Base-by-base conservation (phyloP, 148 eudicot species). In the Vaccinium corymbosum region DNA sequence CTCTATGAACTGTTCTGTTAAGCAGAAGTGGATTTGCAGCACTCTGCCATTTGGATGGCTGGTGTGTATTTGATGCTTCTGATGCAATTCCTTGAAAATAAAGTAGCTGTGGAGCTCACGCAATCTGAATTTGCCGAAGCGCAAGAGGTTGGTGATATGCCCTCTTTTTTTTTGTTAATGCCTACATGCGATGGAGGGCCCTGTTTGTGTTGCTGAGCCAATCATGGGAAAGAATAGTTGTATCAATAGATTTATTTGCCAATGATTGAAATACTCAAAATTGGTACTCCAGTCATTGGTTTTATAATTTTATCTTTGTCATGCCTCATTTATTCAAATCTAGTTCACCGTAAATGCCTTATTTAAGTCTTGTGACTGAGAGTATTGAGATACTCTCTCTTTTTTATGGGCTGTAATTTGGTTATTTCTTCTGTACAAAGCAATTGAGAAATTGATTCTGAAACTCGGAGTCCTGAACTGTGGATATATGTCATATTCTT, bases 51-150 rank as follows among this genome's bases (percentile, higher is more conserved):
- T 81, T 97, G 99, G 98, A 91, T 92, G 92, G 93, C 99, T 82
- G 94, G 99, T 87, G 92, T 97, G 64, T 97, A 92, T 86, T 89
- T 94, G 85, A 93, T 95, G 99, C 87, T 97, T 62, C 86, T 97
- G 80, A 97, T 97, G 97, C 99, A 97, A 81, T 95, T 97, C 70
- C 98, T 97, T 48, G 99, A 95, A 86, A 97, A 94, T 88, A 97
- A 97, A 93, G 92, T 97, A 72, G 94, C 95, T 66, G 90, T 95
- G 88, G 99, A 97, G 84, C 97, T 97, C 86, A 97, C 99, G 70
- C 91, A 95, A 78, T 88, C 98, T 82, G 98, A 94, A 71, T 94
- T 97, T 92, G 92, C 90, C 75, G 99, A 93, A 83, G 97, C 99
- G n/a, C 99, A 97, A 89, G 93, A 92, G 99, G 99, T 97, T 79